phyloP scores from a whole-genome alignment of 805 yeast species.

The Candida sanyiensis region DNA sequence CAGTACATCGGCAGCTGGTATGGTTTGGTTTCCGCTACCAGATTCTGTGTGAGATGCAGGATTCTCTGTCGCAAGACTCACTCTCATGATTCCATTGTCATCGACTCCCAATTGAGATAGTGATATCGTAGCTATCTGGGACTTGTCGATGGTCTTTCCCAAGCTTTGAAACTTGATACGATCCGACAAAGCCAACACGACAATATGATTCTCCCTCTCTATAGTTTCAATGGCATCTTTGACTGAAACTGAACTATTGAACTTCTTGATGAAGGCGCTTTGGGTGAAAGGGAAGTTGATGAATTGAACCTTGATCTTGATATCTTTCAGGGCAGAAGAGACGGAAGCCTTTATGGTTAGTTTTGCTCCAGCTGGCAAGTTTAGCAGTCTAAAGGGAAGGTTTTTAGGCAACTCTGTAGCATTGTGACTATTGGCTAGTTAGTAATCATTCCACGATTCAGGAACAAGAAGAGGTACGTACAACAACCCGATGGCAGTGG shows the following conservation, averaged over 20 bases:
- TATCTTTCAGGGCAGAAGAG: constrained; percentile 6
- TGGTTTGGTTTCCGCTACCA: neutral
- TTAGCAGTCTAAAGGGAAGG: constrained; percentile 38
- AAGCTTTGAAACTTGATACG: constrained; percentile 20
- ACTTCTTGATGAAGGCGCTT: constrained; percentile 23
- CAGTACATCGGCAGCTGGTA: no score
- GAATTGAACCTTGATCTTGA: constrained; percentile 30
- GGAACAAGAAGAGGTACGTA: constrained; percentile 7
- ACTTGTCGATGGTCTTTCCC: constrained; percentile 15
- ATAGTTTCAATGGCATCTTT: constrained; percentile 15
- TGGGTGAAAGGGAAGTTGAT: constrained; percentile 22
- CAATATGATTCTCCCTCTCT: constrained; percentile 15
- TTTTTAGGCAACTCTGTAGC: constrained; percentile 31
- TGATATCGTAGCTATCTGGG: constrained; percentile 7
- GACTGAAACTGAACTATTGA: constrained; percentile 14
- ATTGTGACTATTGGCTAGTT: constrained; percentile 24
- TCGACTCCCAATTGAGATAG: constrained; percentile 21
- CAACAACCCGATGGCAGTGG: constrained; percentile 23
- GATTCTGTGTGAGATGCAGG: neutral
- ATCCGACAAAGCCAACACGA: constrained; percentile 14
- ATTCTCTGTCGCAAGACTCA: constrained; percentile 11
- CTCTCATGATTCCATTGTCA: constrained; percentile 23
- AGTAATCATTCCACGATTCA: neutral
- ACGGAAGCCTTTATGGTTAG: constrained; percentile 25
- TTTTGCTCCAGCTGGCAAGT: constrained; percentile 41